phyloP scores from a whole-genome alignment of 1,284 basidiomycete species.

The Fistulinella staudtii region DNA sequence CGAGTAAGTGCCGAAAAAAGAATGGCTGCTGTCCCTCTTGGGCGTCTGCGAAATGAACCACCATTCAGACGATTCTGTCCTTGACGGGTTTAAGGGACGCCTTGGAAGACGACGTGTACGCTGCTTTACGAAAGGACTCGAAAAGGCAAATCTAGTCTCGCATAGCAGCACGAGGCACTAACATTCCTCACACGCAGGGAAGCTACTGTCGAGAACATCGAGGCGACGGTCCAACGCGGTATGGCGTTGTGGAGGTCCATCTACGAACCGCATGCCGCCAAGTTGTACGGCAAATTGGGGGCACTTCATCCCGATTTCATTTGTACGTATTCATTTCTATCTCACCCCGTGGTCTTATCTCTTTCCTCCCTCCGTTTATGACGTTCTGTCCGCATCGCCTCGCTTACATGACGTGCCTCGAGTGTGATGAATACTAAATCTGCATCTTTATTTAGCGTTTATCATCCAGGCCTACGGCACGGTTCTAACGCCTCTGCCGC shows the following conservation, averaged over 20 bases:
- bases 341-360: conserved; percentile 37
- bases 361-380: conserved; percentile 16
- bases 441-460: conserved; percentile 58
- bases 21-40: conserved; percentile 3
- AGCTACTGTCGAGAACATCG: conserved; percentile 60
- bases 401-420: conserved; percentile 33
- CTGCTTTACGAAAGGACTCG: conserved; percentile 60
- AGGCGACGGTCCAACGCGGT: conserved; percentile 64
- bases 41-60: conserved; percentile 9
- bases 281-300: conserved; percentile 85
- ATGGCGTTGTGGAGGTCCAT: conserved; percentile 83
- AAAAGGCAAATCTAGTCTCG: conserved; percentile 50
- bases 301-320: conserved; percentile 85
- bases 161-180: conserved; percentile 23
- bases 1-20: conserved; percentile 46
- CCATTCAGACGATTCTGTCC: conserved; percentile 72
- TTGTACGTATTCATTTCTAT: conserved; percentile 51
- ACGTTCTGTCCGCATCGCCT: conserved; percentile 31
- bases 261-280: conserved; percentile 86
- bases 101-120: conserved; percentile 76
- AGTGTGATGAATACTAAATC: conserved; percentile 31
- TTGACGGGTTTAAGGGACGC: conserved; percentile 72
- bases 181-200: conserved; percentile 42
- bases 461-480: conserved; percentile 93
- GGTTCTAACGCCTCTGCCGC: conserved; percentile 75